phyloP scores from a whole-genome alignment of 352 stramenopile species.

The Salisapilia sapeloensis region DNA sequence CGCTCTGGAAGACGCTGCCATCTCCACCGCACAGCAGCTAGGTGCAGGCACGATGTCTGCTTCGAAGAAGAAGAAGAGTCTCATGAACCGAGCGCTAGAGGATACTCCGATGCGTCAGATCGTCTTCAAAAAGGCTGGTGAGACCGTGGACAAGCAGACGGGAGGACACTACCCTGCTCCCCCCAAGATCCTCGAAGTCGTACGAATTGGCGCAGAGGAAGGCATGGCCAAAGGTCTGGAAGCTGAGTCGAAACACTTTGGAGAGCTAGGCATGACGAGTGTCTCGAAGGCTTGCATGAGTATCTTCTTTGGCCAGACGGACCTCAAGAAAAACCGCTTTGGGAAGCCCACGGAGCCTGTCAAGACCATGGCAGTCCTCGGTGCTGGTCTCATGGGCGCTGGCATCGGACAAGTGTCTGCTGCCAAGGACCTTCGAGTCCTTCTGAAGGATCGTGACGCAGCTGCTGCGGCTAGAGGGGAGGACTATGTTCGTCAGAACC shows the following conservation, averaged over 20 bases:
- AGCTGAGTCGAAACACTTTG: slow-evolving; percentile 91
- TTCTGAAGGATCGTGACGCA: slow-evolving; percentile 93
- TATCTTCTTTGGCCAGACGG: slow-evolving; percentile 96
- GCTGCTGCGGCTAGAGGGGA: slow-evolving; percentile 65
- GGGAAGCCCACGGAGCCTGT: slow-evolving; percentile 73
- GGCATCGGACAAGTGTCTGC: slow-evolving; percentile 94
- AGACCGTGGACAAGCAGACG: slow-evolving; percentile 96
- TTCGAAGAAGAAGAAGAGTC: slow-evolving; percentile 73
- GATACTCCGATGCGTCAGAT: slow-evolving; percentile 86
- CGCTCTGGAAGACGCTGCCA: slow-evolving; percentile 84
- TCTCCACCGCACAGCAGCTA: slow-evolving; percentile 79
- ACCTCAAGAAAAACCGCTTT: slow-evolving; percentile 96
- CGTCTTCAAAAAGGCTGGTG: slow-evolving; percentile 90
- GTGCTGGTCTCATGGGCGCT: slow-evolving; percentile 96
- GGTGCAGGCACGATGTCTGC: slow-evolving; percentile 43
- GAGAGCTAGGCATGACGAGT: slow-evolving; percentile 89
- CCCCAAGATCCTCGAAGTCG: slow-evolving; percentile 87
- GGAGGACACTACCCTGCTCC: slow-evolving; percentile 93
- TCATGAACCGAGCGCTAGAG: slow-evolving; percentile 86
- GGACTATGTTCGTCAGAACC: slow-evolving; percentile 89
- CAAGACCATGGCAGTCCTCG: slow-evolving; percentile 91
- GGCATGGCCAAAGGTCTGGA: slow-evolving; percentile 72
- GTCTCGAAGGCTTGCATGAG: slow-evolving; percentile 93
- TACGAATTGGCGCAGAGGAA: slow-evolving; percentile 77
- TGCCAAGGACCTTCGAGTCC: slow-evolving; percentile 87